These are phyloP conservation scores for Globisporangium emineosum DNA, from an alignment of 352 stramenopile species.

Conservation along the genomic window DNA sequence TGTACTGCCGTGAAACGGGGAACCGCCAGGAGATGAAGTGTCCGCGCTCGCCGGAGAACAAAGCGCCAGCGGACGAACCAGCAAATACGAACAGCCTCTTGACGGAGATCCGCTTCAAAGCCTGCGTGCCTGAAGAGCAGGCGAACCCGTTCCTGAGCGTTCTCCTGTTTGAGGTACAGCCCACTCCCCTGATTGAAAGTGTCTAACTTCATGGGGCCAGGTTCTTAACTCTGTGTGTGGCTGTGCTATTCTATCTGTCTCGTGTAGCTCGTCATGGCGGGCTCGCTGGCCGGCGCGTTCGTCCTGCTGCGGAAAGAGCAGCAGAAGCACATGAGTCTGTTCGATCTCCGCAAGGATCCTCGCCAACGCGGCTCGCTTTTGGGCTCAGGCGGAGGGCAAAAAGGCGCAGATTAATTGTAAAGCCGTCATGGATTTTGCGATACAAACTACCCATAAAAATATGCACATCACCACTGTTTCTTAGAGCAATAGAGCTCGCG, in stretches of 20 bases:
- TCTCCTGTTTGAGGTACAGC: constrained; percentile 68
- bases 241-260: not conserved
- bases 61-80: constrained; percentile 21
- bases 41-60: constrained; percentile 21
- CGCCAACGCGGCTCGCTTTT: constrained; percentile 48
- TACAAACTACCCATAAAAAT: not conserved
- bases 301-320: constrained; percentile 56
- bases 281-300: constrained; percentile 40
- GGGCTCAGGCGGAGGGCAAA: constrained; percentile 1
- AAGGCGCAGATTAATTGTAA: constrained; percentile 11
- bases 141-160: constrained; percentile 39
- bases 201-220: no score
- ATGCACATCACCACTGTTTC: not conserved
- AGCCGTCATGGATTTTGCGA: not conserved
- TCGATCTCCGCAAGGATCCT: constrained; percentile 71
- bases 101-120: constrained; percentile 47
- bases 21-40: constrained; percentile 71
- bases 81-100: constrained; percentile 2
- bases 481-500: not conserved
- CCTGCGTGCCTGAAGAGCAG: constrained; percentile 43
- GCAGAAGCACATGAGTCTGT: constrained; percentile 74
- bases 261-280: constrained; percentile 49
- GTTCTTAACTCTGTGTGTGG: no score
- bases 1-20: constrained; percentile 62
- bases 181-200: not conserved